Percentiles rank a stretch among this genome's conserved stretches.
These are phyloP conservation scores for Phycomyces blakesleeanus DNA, from an alignment of 192 early-diverging fungal genomes.

Conservation along the genomic window DNA sequence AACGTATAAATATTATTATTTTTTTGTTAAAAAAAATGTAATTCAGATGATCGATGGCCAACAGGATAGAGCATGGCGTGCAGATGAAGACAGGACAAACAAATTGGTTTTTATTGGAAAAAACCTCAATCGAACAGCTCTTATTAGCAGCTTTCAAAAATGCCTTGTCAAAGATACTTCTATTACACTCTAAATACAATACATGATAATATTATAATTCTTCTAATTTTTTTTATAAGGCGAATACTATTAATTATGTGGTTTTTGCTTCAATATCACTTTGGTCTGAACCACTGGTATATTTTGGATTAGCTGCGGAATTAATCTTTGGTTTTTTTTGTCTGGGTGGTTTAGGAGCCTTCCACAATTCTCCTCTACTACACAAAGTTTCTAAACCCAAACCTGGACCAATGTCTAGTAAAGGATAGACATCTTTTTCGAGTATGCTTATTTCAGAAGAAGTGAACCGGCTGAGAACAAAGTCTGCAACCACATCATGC, in stretches of 20 bases:
- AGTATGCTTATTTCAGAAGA: constrained; percentile 44
- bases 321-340: neutral
- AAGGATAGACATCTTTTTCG: constrained; percentile 41
- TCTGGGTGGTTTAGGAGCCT: constrained; percentile 5
- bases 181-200: neutral
- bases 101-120: constrained; percentile 28
- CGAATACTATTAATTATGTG: neutral
- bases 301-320: too few relatives aligned
- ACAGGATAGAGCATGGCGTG: constrained; percentile 18
- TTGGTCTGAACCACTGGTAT: neutral
- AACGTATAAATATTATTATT: too few relatives aligned
- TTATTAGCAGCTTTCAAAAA: neutral
- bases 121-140: neutral
- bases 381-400: constrained; percentile 9
- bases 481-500: constrained; percentile 45
- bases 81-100: constrained; percentile 18
- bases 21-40: too few relatives aligned
- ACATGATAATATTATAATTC: neutral
- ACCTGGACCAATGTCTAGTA: constrained; percentile 8
- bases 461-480: constrained; percentile 55
- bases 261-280: neutral
- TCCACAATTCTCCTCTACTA: constrained; percentile 18
- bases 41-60: constrained; percentile 21
- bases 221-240: neutral
- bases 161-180: too few relatives aligned